These are phyloP conservation scores for Trichophyton rubrum DNA, from an alignment of 2,329 filamentous ascomycete species.

Conservation along the genomic window DNA sequence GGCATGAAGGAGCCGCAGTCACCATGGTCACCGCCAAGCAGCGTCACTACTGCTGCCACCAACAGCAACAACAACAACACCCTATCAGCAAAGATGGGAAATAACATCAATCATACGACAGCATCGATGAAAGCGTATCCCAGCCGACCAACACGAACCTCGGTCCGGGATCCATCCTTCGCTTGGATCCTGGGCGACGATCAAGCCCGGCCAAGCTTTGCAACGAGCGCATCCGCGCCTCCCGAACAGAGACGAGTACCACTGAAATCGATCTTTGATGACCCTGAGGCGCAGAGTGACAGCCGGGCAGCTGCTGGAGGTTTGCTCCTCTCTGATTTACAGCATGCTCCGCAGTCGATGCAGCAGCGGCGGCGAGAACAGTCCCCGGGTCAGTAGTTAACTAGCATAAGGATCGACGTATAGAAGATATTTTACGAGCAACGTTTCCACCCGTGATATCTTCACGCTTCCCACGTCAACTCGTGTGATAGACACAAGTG, in stretches of 20 bases:
- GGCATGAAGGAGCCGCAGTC: not conserved
- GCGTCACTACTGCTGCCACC: not conserved
- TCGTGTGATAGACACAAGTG: not conserved
- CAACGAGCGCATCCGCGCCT: slow-evolving; percentile 33
- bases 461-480: not conserved
- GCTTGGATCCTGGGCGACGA: slow-evolving; percentile 40
- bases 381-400: not conserved
- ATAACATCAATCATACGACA: not conserved
- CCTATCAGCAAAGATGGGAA: not conserved
- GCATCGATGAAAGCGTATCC: slow-evolving; percentile 15
- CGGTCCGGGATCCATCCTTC: slow-evolving; percentile 36
- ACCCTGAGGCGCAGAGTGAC: slow-evolving; percentile 8
- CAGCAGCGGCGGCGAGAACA: not conserved
- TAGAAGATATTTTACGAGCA: not conserved
- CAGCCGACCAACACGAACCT: slow-evolving; percentile 25
- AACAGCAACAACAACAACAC: not conserved
- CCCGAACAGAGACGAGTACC: slow-evolving; percentile 30
- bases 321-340: not conserved
- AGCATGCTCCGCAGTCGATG: slow-evolving; percentile 2
- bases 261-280: slow-evolving; percentile 18
- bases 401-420: not conserved
- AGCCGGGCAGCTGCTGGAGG: not conserved
- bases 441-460: not conserved
- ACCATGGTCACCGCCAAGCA: not conserved
- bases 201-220: slow-evolving; percentile 34